These are phyloP conservation scores for Chlorella variabilis DNA, from an alignment of 163 green algal genomes.

Conservation along the genomic window DNA sequence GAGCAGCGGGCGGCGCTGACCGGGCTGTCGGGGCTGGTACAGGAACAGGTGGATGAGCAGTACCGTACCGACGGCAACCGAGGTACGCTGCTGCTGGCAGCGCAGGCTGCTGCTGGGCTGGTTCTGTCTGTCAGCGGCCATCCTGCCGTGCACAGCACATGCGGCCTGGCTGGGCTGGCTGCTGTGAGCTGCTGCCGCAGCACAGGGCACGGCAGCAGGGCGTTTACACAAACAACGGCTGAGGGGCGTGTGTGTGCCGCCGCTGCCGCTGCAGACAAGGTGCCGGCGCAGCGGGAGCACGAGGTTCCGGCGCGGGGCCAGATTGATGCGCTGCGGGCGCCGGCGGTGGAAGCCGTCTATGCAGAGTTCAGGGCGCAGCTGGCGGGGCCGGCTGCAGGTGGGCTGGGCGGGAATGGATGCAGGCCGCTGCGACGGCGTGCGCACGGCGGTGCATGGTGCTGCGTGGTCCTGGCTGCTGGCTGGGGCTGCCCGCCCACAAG, in stretches of 20 bases:
- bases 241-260: no score
- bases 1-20: slow-evolving; percentile 25
- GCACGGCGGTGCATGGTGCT: no score
- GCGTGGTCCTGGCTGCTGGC: no score
- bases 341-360: slow-evolving; percentile 21
- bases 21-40: slow-evolving; percentile 1
- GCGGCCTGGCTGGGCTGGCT: no score
- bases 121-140: background rate
- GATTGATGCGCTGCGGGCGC: slow-evolving; percentile 34
- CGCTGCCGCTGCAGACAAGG: slow-evolving; percentile 25
- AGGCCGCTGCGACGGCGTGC: background rate
- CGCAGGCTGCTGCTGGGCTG: background rate
- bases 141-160: background rate
- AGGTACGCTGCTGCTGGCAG: slow-evolving; percentile 5
- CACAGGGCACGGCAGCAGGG: no score
- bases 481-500: no score
- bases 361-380: slow-evolving; percentile 31
- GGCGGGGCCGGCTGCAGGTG: background rate
- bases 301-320: background rate
- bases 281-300: slow-evolving; percentile 24
- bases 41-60: background rate
- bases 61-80: slow-evolving; percentile 33
- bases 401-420: background rate
- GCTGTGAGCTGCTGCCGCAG: no score
- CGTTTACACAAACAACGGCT: no score